Evolutionary conservation across 2,329 filamentous ascomycete genomes (phyloP).

Genomic region (Neospermospora avenae): DNA sequence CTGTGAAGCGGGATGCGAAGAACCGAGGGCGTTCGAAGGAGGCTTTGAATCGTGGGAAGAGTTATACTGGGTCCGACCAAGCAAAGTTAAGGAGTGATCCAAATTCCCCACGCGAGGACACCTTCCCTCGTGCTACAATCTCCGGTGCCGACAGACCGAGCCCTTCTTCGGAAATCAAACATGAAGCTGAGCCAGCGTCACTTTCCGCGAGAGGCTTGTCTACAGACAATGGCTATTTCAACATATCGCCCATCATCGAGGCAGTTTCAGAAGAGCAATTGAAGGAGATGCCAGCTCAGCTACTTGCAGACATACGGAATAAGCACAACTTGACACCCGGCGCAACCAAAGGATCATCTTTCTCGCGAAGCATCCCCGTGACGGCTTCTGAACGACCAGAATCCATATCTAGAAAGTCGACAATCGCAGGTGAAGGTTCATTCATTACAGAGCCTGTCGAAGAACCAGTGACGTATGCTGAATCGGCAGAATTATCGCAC

Average conservation of each 20-base stretch:
- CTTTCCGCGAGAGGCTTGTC: conserved; percentile 23
- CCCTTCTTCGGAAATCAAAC: background rate
- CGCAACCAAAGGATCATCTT: conserved; percentile 31
- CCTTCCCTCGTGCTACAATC: background rate
- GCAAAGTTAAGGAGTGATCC: background rate
- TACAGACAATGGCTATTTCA: conserved; percentile 30
- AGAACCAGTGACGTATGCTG: conserved; percentile 21
- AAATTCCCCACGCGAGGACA: background rate
- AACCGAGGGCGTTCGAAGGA: conserved; percentile 34
- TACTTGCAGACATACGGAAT: conserved; percentile 34
- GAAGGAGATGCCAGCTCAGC: conserved; percentile 29
- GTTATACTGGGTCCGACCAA: conserved; percentile 10
- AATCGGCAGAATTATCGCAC: conserved; percentile 36
- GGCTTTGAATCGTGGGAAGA: conserved; percentile 19
- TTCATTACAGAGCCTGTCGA: background rate
- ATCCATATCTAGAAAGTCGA: conserved; percentile 8
- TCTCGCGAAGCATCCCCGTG: conserved; percentile 34
- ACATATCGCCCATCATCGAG: conserved; percentile 21
- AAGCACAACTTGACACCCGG: conserved; percentile 34
- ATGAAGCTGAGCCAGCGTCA: background rate
- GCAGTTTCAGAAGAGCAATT: conserved; percentile 22
- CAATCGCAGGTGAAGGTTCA: conserved; percentile 2
- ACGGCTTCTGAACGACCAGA: conserved; percentile 29
- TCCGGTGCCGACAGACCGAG: background rate
- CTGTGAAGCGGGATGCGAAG: conserved; percentile 48